Conservation (phyloP, 768 basidiomycete genomes). For the Naganishia vaughanmartiniae region DNA sequence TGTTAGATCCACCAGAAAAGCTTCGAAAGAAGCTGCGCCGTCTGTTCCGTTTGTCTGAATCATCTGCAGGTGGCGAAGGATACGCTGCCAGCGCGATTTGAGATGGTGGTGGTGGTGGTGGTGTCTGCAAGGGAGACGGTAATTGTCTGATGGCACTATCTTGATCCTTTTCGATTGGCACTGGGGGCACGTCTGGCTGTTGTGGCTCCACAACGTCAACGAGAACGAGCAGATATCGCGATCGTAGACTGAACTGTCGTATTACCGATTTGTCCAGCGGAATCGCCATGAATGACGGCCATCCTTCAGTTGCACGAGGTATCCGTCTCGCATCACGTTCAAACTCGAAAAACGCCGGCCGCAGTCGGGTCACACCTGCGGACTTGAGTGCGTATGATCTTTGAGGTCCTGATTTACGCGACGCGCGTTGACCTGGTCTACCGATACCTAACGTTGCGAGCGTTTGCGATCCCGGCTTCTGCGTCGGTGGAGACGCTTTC, state of each 20-base stretch:
- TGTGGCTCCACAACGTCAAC: neutral
- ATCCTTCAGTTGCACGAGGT: neutral
- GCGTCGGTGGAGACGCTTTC: neutral
- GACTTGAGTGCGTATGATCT: neutral
- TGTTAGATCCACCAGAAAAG: conserved; percentile 15
- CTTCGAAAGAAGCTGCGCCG: conserved; percentile 23
- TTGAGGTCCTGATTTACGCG: neutral
- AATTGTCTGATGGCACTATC: neutral
- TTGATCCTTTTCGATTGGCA: conserved; percentile 2
- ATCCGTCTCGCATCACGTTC: conserved; percentile 4
- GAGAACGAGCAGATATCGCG: conserved; percentile 1
- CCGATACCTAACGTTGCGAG: neutral
- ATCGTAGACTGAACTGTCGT: neutral
- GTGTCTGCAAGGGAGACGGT: neutral
- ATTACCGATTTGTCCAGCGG: neutral
- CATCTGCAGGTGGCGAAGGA: neutral
- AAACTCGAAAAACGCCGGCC: conserved; percentile 3
- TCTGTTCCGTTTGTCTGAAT: conserved; percentile 11
- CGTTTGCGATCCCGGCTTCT: neutral
- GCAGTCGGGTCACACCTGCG: neutral
- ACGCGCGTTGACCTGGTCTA: neutral
- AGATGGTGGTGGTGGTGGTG: neutral
- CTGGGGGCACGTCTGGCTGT: neutral
- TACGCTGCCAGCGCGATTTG: neutral
- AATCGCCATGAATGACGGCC: neutral